Base-by-base conservation (phyloP, 2,329 filamentous ascomycete species). In the Didymosphaeria variabile region DNA sequence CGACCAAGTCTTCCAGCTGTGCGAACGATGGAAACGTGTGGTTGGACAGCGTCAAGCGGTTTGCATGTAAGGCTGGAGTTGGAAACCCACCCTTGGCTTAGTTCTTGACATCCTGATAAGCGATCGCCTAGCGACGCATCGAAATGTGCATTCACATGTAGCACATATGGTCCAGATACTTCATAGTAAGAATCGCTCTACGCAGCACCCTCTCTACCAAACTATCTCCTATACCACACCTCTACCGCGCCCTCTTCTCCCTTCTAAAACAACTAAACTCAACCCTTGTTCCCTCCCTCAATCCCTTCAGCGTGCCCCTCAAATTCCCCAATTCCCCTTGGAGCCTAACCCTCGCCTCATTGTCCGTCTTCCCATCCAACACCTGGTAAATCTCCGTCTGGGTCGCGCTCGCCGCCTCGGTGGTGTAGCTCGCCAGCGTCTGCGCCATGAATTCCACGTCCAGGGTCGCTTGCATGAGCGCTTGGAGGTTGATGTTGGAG, bases 391-490 rank as follows among this genome's bases (percentile, higher is more conserved):
- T 94, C 76, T 94, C 88, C 69, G 91, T 91, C 81, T 98, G 95
- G 15, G 92, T 85, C 74, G 94, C 88, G 8, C 88, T 89, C 3
- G 93, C 92, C 54, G 88, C 86, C 59, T 97, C 91, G 0, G 92
- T 95, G 0, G 92, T 95, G 78, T 96, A 99, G 68, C 94, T 90
- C 62, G 88, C 91, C 36, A 99, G 85, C 5, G 94, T 97, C 81
- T 99, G 95, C 0, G 94, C 92, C 59, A 98, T 90, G 74, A 99
- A 98, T 79, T 99, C 95, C 1, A 97, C 94, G 73, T 99, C 95
- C 1, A 99, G 87, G 0, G 95, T 99, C 1, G 96, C 96, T 80
- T 99, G 96, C 90, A 98, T 97, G 54, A 99, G 86, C 7, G 91
- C 90, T 5, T 90, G 84, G 0, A 99, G 88, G 1, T 88, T 86